Base-by-base conservation (phyloP, 495 filamentous ascomycete species). In the Aspergillus leporis region DNA sequence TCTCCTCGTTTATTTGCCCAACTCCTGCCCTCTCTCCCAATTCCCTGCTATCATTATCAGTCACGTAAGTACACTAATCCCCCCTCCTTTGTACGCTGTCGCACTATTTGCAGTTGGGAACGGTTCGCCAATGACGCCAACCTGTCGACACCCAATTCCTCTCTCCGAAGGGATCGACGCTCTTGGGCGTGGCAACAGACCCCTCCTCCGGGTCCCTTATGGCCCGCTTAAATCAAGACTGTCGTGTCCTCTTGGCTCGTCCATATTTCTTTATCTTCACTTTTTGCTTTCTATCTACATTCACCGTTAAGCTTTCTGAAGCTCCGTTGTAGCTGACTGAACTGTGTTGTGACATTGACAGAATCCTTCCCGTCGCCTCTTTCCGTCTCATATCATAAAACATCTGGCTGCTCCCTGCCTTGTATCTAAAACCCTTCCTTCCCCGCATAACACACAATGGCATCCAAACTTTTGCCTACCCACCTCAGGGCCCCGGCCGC, bases 401-500 rank as follows among this genome's bases (percentile, higher is more conserved):
- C 41, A 23, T 49, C 41, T n/a, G 19, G 22, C 45, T 12, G 31
- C 54, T 55, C 23, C 16, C 43, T 6, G 23, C 12, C 43, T 47
- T 47, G 19, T 23, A 4, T 21, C 19, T n/a, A 47, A 47, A 48
- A 54, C 56, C 22, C 30, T 32, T 18, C 47, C 43, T 58, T 43
- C 19, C 43, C 43, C 43, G 18, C 19, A 47, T 22, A 47, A 10
- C 53, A 30, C 70, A 89, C 68, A 72, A 94, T 93, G 90, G 85
- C 88, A 55, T 74, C 85, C 58, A 83, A 82, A 70, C 80, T 87
- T 64, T 74, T 97, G 48, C 92, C 92, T 55, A 74, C 88, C 18
- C 93, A 95, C 79, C 84, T 97, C 60, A 90, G 88, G 80, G 78
- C 84, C 50, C 77, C 78, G 50, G 76, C 74, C 22, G 74, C 73